phyloP scores from a whole-genome alignment of 768 basidiomycete genomes.

The Pluteus cervinus region DNA sequence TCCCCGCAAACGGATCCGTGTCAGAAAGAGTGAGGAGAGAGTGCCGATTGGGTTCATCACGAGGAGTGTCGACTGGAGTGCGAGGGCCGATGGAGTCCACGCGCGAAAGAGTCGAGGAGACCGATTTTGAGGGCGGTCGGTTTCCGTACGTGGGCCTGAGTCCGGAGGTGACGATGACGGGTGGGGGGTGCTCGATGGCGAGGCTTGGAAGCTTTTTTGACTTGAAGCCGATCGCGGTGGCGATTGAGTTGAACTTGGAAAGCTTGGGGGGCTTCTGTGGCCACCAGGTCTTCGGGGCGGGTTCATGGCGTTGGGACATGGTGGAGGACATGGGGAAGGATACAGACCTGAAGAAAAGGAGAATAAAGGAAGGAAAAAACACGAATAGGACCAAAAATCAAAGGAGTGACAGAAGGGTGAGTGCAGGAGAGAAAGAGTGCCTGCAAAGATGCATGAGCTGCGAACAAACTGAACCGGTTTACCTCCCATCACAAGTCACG shows the following conservation, averaged over 20 bases:
- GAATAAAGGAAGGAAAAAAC: slow-evolving; percentile 15
- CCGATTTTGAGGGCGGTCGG: slow-evolving; percentile 47
- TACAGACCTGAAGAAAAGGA: slow-evolving; percentile 10
- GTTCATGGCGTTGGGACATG: slow-evolving; percentile 22
- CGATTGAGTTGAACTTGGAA: slow-evolving; percentile 42
- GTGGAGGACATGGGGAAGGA: slow-evolving; percentile 25
- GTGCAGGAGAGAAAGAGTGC: slow-evolving; percentile 1
- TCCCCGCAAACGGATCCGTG: slow-evolving; percentile 57
- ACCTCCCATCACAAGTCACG: neutral
- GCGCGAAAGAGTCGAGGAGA: slow-evolving; percentile 51
- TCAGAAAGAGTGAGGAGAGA: slow-evolving; percentile 62
- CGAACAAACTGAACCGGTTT: neutral
- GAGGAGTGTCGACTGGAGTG: slow-evolving; percentile 53
- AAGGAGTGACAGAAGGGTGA: slow-evolving; percentile 1
- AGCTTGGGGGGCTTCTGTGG: slow-evolving; percentile 27
- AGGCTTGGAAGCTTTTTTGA: slow-evolving; percentile 51
- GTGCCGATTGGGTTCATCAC: slow-evolving; percentile 30
- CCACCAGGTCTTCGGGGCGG: slow-evolving; percentile 41
- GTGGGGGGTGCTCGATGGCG: slow-evolving; percentile 45
- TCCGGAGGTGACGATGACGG: slow-evolving; percentile 15
- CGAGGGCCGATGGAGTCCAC: slow-evolving; percentile 48
- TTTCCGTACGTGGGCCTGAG: slow-evolving; percentile 19
- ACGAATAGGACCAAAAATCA: slow-evolving; percentile 2
- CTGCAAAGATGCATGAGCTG: slow-evolving; percentile 1
- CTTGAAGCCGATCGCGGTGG: slow-evolving; percentile 58